Evolutionary conservation across 805 yeast genomes (phyloP), one percentile per base, ranked within the genome.

Genomic region (Blastobotrys muscicola): DNA sequence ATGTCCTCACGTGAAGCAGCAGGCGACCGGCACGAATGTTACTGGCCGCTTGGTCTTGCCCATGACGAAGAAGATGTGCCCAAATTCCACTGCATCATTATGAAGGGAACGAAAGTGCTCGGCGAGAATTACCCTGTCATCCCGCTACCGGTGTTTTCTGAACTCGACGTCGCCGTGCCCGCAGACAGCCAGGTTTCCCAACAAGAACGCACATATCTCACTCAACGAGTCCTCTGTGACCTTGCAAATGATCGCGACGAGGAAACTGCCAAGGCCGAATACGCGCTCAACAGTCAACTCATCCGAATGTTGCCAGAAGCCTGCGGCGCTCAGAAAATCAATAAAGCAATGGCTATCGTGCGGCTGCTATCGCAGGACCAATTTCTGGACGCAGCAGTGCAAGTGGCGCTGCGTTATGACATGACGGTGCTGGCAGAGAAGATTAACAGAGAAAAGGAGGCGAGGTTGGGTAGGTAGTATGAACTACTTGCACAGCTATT

Each of bases 31-130:
- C 73, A 75, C 47, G 76, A 85, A 61, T 71, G 72, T 43, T 80
- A 82, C 51, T 87, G 97, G 97, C 97, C 97, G 15, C 67, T 90
- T 42, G 95, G 95, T 2, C 63, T 85, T 32, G 74, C 76, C 45
- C 72, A 71, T 41, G 87, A 83, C 46, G 38, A 44, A 38, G 26
- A 20, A 20, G 26, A 20, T 6, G 26, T 20, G 26, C 26, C 26
- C 26, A 75, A 78, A 47, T 73, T 87, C 53, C 77, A 75, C 50
- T 85, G 94, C 61, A 71, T 86, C 42, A 71, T 85, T 14, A 73
- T 85, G 48, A 82, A 84, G 61, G 89, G 87, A 15, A 68, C 69
- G 3, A 20, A 20, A 6, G 26, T 20, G 26, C 6, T 20, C 6
- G 26, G 26, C 26, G 61, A 60, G 37, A 66, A 67, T 29, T 81